Evolutionary conservation across 2,329 filamentous ascomycete species (phyloP).

Genomic region (Aaosphaeria pasadenensis): DNA sequence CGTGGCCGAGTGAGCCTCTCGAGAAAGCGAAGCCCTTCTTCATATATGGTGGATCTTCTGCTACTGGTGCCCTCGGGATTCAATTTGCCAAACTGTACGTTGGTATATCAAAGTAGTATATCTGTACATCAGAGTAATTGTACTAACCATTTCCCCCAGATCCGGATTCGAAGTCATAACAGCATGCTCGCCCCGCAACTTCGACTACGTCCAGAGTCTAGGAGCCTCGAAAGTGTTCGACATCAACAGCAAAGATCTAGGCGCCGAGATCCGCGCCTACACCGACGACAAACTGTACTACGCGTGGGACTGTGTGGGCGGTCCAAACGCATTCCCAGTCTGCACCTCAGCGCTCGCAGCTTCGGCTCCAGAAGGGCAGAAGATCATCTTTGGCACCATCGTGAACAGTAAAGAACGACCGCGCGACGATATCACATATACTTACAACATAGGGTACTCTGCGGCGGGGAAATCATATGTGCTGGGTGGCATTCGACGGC

Average conservation of each 20-base stretch:
- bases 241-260: constrained; percentile 44
- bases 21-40: constrained; percentile 37
- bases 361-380: constrained; percentile 19
- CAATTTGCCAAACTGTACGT: constrained; percentile 44
- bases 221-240: constrained; percentile 49
- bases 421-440: constrained; percentile 1
- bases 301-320: constrained; percentile 48
- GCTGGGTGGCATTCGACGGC: constrained; percentile 1
- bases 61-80: constrained; percentile 46
- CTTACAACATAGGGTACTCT: constrained; percentile 7
- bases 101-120: background rate
- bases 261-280: constrained; percentile 42
- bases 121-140: background rate
- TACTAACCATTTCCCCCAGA: background rate
- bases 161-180: constrained; percentile 32
- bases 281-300: constrained; percentile 42
- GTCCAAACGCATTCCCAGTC: constrained; percentile 20
- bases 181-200: constrained; percentile 44
- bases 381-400: constrained; percentile 15
- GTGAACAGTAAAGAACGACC: constrained; percentile 9
- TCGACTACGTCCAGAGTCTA: constrained; percentile 42
- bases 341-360: constrained; percentile 6
- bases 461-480: constrained; percentile 3
- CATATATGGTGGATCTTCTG: constrained; percentile 49
- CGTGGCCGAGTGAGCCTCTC: constrained; percentile 41